Evolutionary conservation across 108 stramenopile genomes (phyloP), one percentile per base, ranked within the genome.

Genomic region (Cyclostephanos invisitatus): DNA sequence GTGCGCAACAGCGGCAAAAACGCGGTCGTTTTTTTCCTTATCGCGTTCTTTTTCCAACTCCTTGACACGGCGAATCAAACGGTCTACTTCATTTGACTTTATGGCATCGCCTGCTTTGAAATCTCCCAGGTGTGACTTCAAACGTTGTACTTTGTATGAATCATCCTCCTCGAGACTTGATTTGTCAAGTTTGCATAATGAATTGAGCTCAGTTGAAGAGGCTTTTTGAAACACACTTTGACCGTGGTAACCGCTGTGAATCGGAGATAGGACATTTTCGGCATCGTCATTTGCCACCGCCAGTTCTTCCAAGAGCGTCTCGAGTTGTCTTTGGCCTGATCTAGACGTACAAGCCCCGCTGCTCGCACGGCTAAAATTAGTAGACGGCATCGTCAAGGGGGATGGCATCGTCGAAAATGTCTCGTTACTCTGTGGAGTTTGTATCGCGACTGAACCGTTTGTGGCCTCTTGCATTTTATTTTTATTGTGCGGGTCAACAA

Each of bases 21-120:
- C 38, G 0, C 71, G 57, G 9, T 67, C 78, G 18, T 67, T 67
- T 37, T 68, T 72, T 32, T 68, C 71, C 38, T 78, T 37, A 48
- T 72, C 65, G 20, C 55, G 65, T 42, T 78, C 70, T 11, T 50
- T 54, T 51, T 72, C 71, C 4, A 64, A n/a, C 27, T 72, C 71
- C 37, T 72, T 54, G n/a, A 59, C 35, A 54, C 67, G 53, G 21
- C 24, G 44, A 28, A 12, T 27, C 22, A 27, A 57, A 5, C 29
- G 29, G 1, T 57, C 56, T 32, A 46, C 44, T 46, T 46, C 44
- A 3, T 46, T 14, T 15, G 14, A 46, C 44, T 15, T 46, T 46
- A 17, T 15, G 15, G 17, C 44, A 14, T 46, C 17, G 44, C 44
- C 17, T 46, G 44, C 44, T 15, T 46, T 46, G 12, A 46, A 46